Conservation (phyloP, 352 stramenopile species). For the Thraustotheca clavata region DNA sequence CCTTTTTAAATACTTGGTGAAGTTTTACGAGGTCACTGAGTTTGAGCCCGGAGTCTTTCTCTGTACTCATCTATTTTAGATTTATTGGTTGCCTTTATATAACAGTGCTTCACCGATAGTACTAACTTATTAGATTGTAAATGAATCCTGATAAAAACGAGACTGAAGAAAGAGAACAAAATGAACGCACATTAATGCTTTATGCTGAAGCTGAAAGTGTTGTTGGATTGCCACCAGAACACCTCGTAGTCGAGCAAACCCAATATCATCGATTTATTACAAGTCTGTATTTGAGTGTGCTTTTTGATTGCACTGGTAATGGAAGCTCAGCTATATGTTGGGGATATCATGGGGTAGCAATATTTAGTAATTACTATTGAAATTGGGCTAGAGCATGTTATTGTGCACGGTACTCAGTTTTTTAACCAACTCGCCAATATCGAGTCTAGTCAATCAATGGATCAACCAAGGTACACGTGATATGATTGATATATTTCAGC, state of each 20-base stretch:
- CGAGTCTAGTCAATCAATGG: background rate
- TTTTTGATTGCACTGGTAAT: background rate
- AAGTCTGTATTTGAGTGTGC: background rate
- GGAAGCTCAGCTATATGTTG: background rate
- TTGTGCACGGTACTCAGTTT: background rate
- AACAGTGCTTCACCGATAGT: too few species aligned
- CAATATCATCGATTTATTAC: background rate
- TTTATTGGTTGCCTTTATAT: too few species aligned
- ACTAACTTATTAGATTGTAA: too few species aligned
- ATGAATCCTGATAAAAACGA: too few species aligned
- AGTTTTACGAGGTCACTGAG: slow-evolving; percentile 23
- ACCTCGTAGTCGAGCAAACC: background rate
- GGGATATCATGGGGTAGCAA: background rate
- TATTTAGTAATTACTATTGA: background rate
- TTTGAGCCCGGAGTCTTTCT: slow-evolving; percentile 22
- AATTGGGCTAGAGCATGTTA: background rate
- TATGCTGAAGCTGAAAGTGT: background rate
- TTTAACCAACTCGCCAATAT: background rate
- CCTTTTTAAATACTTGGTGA: slow-evolving; percentile 23
- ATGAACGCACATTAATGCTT: background rate
- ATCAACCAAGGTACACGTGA: background rate
- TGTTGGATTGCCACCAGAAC: background rate
- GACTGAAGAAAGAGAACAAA: too few species aligned
- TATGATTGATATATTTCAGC: background rate
- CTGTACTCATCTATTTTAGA: too few species aligned